Evolutionary conservation across 2,329 filamentous ascomycete genomes (phyloP), one percentile per base, ranked within the genome.

Genomic region (Pyricularia sp.): DNA sequence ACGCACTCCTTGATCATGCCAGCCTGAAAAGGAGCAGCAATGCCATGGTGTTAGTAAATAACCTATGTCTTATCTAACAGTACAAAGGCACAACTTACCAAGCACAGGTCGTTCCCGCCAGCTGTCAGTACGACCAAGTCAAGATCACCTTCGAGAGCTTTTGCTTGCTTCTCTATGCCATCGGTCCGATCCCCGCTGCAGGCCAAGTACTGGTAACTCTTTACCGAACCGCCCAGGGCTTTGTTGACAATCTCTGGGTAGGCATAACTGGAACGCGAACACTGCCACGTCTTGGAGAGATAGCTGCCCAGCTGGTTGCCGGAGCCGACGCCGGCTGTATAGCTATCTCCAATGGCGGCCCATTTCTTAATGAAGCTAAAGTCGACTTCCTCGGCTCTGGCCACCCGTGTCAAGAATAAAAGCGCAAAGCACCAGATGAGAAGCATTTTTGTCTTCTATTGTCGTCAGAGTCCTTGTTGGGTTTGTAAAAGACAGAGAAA

Each of bases 311-410:
- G 68, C 42, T 30, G 71, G 1, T 61, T n/a, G 23, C 74, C 74
- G 9, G 77, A 71, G 0, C 75, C 78, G 64, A 79, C 79, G 42
- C 78, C 78, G 0, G 78, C 78, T 4, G 77, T 79, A 68, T 72
- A 79, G 69, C 78, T 79, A 70, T 80, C 78, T 11, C 78, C 78
- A 17, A 80, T 72, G 63, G 77, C 77, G 1, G 77, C 78, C 72
- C 75, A 78, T 7, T 72, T 71, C 66, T 73, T 71, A 42, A 79
- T 72, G 75, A 74, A 78, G 63, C 58, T 61, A 28, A 77, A 74
- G 68, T 73, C 72, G 63, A 33, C 63, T 33, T 30, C 26, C 20
- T 64, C 63, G n/a, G 63, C 63, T 9, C n/a, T 59, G 55, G 20
- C 55, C 55, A 4, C 55, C 55, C 55, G 55, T 23, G 55, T 25